phyloP scores from a whole-genome alignment of 306 rosid genomes.

The Gleditsia sinensis region DNA sequence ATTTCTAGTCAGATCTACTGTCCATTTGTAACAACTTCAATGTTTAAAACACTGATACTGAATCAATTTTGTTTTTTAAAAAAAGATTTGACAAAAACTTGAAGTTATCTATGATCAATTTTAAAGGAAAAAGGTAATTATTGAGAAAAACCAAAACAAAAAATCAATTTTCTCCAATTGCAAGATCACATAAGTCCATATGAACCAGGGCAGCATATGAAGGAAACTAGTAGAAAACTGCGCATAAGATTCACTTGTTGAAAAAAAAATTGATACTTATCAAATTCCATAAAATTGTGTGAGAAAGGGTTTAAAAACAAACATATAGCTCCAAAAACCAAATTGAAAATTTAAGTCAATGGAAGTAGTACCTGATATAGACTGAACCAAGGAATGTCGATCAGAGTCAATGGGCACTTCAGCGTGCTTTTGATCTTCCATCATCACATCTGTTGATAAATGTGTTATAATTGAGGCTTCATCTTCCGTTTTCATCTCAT shows the following conservation, averaged over 20 bases:
- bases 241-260: not conserved
- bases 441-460: constrained; percentile 30
- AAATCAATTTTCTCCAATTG: not conserved
- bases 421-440: constrained; percentile 49
- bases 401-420: constrained; percentile 33
- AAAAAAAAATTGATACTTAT: not conserved
- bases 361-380: constrained; percentile 46
- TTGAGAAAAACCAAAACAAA: not conserved
- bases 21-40: not conserved
- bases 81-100: not conserved
- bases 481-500: constrained; percentile 27
- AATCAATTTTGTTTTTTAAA: not conserved
- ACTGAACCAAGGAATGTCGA: constrained; percentile 33
- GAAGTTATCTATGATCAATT: not conserved
- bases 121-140: not conserved
- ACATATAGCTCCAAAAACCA: constrained; percentile 4
- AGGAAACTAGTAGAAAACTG: not conserved
- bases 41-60: not conserved
- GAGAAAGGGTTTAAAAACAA: not conserved
- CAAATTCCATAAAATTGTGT: not conserved
- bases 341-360: not conserved
- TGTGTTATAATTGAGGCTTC: constrained; percentile 35
- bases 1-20: not conserved
- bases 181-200: not conserved
- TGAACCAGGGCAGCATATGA: not conserved